Evolutionary conservation across 1,284 basidiomycete species (phyloP), one percentile per base, ranked within the genome.

Genomic region (Sphaerobolus stellatus): DNA sequence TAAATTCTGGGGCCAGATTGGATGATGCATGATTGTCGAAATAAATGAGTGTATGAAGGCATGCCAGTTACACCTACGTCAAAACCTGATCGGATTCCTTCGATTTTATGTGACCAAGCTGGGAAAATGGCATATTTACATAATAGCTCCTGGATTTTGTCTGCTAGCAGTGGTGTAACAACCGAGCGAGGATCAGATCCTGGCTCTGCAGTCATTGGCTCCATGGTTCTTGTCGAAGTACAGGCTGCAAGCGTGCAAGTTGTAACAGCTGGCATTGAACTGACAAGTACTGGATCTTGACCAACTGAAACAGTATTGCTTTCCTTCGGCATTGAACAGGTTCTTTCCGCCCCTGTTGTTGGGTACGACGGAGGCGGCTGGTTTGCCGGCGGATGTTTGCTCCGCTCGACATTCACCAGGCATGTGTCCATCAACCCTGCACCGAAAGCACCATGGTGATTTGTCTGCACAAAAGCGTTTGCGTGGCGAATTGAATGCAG

Each of bases 201-300:
- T 20, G 46, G n/a, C 5, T 16, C 56, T n/a, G 61, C 67, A 68
- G 31, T 11, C 2, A 1, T 46, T 40, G 9, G 68, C 67, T 6
- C 68, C 66, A 51, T 71, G 69, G 14, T n/a, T 7, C 28, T 46
- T 31, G 29, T 30, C 44, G 6, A 52, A 34, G 52, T 69, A 71
- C 45, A 69, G 51, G 51, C 58, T 64, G 64, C 70, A 71, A 18
- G 22, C 54, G 50, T 70, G 69, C 46, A 33, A 28, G 38, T 57
- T 50, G 43, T 18, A 22, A 58, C 68, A 70, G 31, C 9, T 25
- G 30, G 24, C 18, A 9, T 50, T 59, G 45, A 28, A 56, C 4
- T 16, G 3, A 60, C 65, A 67, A 33, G 8, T 7, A 25, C 55
- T 54, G 18, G 27, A 16, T 13, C 40, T 31, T 8, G 62, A 58